These are phyloP conservation scores for Fragaria nilgerrensis DNA, from an alignment of 306 rosid genomes.

Conservation along the genomic window DNA sequence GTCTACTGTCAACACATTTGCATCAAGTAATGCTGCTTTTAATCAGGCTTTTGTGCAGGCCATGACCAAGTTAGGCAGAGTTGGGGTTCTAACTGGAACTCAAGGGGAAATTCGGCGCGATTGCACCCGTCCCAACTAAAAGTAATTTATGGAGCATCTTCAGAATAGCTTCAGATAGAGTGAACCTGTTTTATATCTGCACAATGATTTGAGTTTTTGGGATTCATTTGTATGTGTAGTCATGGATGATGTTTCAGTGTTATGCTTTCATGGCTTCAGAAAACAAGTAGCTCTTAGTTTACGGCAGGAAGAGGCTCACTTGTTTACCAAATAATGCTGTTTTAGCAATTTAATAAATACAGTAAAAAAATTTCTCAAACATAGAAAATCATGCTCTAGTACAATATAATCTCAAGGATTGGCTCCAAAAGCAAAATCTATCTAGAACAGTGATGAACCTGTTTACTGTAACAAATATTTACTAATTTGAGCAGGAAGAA, in stretches of 20 bases:
- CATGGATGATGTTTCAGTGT: constrained; percentile 6
- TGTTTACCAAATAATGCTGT: constrained; percentile 14
- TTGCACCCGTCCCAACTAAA: constrained; percentile 31
- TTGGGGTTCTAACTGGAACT: constrained; percentile 30
- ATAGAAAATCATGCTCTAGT: background rate
- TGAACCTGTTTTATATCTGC: background rate
- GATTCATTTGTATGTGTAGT: background rate
- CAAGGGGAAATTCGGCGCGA: constrained; percentile 36
- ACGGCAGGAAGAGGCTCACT: background rate
- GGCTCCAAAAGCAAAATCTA: background rate
- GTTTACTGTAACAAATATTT: too few species aligned
- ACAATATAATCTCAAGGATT: background rate
- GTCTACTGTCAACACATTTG: constrained; percentile 25
- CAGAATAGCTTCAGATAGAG: background rate
- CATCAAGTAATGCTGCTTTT: constrained; percentile 31
- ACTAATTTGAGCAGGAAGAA: background rate
- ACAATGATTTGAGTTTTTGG: background rate
- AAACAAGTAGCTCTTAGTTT: constrained; percentile 6
- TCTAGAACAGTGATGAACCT: background rate
- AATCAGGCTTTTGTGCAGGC: constrained; percentile 32
- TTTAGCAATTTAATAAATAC: constrained; percentile 3
- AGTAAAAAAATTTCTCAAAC: background rate
- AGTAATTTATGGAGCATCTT: background rate
- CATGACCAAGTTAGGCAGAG: constrained; percentile 37
- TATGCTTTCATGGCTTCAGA: background rate